Conservation (phyloP, 331 rosid genomes). For the Saraca asoca region DNA sequence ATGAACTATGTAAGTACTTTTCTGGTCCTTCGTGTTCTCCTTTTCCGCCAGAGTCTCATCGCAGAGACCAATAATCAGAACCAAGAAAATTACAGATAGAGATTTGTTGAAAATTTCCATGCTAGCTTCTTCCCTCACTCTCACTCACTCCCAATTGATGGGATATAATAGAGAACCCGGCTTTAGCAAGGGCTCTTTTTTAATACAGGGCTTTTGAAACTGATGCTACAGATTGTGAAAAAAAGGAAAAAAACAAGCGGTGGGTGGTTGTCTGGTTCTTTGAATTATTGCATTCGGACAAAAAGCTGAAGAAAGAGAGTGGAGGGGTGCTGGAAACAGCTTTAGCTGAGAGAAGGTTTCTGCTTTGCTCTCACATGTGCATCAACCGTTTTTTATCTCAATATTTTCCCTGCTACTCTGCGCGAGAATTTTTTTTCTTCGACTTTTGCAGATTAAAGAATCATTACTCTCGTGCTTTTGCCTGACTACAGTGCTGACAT, state of each 20-base stretch:
- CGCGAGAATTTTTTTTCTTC: not conserved
- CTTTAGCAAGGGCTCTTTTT: not conserved
- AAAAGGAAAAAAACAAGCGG: conserved; percentile 25
- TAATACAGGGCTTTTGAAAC: not conserved
- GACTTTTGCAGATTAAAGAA: conserved; percentile 1
- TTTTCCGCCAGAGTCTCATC: conserved; percentile 28
- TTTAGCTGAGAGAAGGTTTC: not conserved
- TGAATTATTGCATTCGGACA: conserved; percentile 59
- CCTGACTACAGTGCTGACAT: not conserved
- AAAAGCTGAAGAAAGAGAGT: conserved; percentile 9
- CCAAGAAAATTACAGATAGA: not conserved
- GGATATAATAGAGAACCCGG: not conserved
- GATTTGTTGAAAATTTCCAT: conserved; percentile 24
- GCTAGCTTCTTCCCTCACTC: not conserved
- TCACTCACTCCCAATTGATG: conserved; percentile 5
- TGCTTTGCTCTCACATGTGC: conserved; percentile 42
- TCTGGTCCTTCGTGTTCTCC: conserved; percentile 18
- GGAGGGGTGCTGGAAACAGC: conserved; percentile 15
- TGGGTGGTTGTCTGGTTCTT: conserved; percentile 50
- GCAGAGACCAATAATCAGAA: conserved; percentile 35
- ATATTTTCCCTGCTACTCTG: not conserved
- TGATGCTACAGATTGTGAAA: not conserved
- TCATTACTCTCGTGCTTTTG: not conserved
- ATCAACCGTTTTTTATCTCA: not conserved
- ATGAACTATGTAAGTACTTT: conserved; percentile 71